Percentiles rank a stretch among this genome's conserved stretches.
phyloP scores from a whole-genome alignment of 2,329 filamentous ascomycete genomes.

The Phialophora tarda region DNA sequence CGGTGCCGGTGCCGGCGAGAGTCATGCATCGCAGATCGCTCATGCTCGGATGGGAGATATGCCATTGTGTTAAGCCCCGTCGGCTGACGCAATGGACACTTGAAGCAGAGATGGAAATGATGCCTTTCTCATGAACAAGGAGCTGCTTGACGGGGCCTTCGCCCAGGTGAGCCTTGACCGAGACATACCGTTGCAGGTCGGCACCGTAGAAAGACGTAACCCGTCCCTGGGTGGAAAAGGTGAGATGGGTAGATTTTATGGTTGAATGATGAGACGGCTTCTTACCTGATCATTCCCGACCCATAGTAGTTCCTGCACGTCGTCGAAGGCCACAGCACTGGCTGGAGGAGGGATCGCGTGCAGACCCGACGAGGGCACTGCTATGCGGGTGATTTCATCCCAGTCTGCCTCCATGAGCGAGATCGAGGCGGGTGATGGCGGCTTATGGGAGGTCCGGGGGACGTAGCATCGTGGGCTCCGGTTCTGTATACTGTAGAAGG shows the following conservation, averaged over 20 bases:
- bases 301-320: constrained; percentile 88
- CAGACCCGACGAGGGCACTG: constrained; percentile 76
- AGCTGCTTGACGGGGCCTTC: constrained; percentile 87
- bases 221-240: constrained; percentile 67
- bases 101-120: constrained; percentile 80
- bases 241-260: neutral
- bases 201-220: constrained; percentile 86
- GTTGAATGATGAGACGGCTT: constrained; percentile 28
- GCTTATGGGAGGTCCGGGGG: constrained; percentile 26
- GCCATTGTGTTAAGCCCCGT: constrained; percentile 84
- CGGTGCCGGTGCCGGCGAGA: constrained; percentile 65
- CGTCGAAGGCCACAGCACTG: constrained; percentile 86
- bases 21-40: constrained; percentile 91
- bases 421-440: constrained; percentile 3
- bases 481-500: neutral
- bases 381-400: constrained; percentile 76
- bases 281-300: constrained; percentile 86
- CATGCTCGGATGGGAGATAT: constrained; percentile 80
- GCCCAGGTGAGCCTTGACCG: constrained; percentile 77
- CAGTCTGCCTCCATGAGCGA: constrained; percentile 55
- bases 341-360: constrained; percentile 73
- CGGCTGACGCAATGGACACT: constrained; percentile 89
- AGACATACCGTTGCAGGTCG: constrained; percentile 87
- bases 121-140: constrained; percentile 86
- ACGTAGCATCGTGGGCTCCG: constrained; percentile 24